Conservation (phyloP, 163 green algal genomes). For the Volvox carteri region DNA sequence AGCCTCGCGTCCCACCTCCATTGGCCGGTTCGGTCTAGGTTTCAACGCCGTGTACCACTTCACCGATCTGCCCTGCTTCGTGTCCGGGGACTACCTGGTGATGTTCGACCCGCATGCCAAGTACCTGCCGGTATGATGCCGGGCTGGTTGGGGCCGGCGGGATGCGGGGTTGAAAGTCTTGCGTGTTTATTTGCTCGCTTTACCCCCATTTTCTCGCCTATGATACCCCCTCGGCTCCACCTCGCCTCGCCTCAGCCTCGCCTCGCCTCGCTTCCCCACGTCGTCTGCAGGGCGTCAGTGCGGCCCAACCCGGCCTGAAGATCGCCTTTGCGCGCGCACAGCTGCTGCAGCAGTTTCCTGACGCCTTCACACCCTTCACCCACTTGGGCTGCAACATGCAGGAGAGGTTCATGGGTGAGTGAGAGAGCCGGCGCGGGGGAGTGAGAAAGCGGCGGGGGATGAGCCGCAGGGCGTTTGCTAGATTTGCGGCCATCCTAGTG, state of each 20-base stretch:
- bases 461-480: too few relatives aligned
- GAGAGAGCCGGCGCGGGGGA: background rate
- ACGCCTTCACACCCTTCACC: constrained; percentile 78
- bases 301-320: constrained; percentile 80
- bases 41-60: constrained; percentile 84
- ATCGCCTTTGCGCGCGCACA: constrained; percentile 74
- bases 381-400: constrained; percentile 75
- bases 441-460: background rate
- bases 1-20: constrained; percentile 61
- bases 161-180: background rate
- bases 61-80: constrained; percentile 85
- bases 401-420: constrained; percentile 45
- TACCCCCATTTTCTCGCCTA: background rate
- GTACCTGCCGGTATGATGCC: constrained; percentile 30
- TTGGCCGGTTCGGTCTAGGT: constrained; percentile 82
- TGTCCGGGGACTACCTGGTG: constrained; percentile 75
- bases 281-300: constrained; percentile 72
- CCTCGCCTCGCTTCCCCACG: too few relatives aligned
- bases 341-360: constrained; percentile 81
- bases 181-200: background rate
- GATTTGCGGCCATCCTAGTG: too few relatives aligned
- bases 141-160: background rate
- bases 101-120: constrained; percentile 80
- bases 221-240: too few relatives aligned
- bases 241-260: too few relatives aligned